Conservation (phyloP, 192 early-diverging fungal species). For the Obelidium mucronatum region DNA sequence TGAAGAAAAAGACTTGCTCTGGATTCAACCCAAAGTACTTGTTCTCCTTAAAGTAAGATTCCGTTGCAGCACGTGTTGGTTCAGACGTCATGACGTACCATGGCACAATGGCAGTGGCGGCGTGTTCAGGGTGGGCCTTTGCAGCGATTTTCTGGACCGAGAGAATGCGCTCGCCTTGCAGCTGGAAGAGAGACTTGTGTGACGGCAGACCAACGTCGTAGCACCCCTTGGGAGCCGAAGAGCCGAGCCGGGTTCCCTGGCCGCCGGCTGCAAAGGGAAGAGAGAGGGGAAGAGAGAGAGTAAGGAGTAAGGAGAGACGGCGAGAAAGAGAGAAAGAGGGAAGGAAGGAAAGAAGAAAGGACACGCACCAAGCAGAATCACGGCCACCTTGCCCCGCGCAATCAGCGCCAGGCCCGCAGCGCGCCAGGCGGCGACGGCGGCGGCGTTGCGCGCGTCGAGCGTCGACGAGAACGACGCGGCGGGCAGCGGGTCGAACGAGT, state of each 20-base stretch:
- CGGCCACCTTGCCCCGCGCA: constrained; percentile 87
- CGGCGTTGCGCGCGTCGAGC: constrained; percentile 36
- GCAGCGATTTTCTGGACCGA: constrained; percentile 79
- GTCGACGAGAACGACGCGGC: constrained; percentile 55
- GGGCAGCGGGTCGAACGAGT: constrained; percentile 77
- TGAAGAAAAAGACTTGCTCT: constrained; percentile 93
- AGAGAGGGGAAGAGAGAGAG: not conserved
- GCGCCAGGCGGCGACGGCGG: constrained; percentile 64
- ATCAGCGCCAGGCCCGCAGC: constrained; percentile 80
- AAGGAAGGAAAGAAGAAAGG: not conserved
- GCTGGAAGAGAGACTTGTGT: constrained; percentile 86
- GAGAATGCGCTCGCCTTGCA: constrained; percentile 94
- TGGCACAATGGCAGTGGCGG: constrained; percentile 71
- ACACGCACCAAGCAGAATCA: constrained; percentile 84
- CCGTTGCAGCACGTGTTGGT: constrained; percentile 85
- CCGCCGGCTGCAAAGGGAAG: not conserved
- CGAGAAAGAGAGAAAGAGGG: not conserved
- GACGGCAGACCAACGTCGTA: constrained; percentile 94
- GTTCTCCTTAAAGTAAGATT: constrained; percentile 78
- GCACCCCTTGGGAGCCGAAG: constrained; percentile 88
- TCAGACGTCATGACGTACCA: constrained; percentile 99
- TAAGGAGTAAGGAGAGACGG: not conserved
- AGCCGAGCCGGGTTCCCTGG: constrained; percentile 57
- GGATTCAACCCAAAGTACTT: constrained; percentile 87
- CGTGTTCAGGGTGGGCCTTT: constrained; percentile 28